Evolutionary conservation across 768 basidiomycete genomes (phyloP).

Genomic region (Suillus subaureus): DNA sequence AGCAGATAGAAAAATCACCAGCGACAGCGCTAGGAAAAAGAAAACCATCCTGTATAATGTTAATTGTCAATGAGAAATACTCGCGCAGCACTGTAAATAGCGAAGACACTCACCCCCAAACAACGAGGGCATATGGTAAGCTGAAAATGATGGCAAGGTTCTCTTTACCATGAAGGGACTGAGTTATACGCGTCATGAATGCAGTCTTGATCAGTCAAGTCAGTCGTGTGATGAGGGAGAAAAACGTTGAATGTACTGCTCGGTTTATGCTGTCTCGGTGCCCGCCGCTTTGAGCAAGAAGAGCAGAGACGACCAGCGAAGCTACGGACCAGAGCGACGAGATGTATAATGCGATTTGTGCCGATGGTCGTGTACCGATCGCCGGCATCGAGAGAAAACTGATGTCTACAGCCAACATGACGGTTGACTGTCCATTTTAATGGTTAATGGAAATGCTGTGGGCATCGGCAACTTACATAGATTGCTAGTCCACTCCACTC

Average conservation of each 20-base stretch:
- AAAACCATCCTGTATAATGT: constrained; percentile 10
- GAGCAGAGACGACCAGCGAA: constrained; percentile 15
- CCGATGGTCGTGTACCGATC: constrained; percentile 17
- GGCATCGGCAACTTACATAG: constrained; percentile 10
- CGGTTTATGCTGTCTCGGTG: constrained; percentile 37
- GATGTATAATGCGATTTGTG: constrained; percentile 10
- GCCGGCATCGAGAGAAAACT: constrained; percentile 36
- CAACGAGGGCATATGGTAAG: constrained; percentile 51
- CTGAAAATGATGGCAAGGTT: constrained; percentile 50
- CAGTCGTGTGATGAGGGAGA: background rate
- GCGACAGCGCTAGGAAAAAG: constrained; percentile 12
- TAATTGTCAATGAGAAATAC: background rate
- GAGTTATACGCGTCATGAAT: constrained; percentile 17
- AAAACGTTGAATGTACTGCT: constrained; percentile 34
- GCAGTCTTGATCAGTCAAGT: background rate
- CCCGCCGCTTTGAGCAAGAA: constrained; percentile 28
- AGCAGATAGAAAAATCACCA: constrained; percentile 8
- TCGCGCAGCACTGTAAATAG: background rate
- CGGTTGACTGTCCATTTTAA: constrained; percentile 28
- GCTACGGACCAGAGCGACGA: constrained; percentile 13
- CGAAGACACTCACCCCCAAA: constrained; percentile 49
- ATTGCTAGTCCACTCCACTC: constrained; percentile 14
- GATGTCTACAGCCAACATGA: constrained; percentile 36
- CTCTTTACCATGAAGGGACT: constrained; percentile 38
- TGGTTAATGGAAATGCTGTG: background rate